A percentile compares a stretch with the other conserved stretches of the same genome.
These are phyloP conservation scores for Annulohypoxylon nitens DNA, from an alignment of 495 filamentous ascomycete species.

Conservation along the genomic window DNA sequence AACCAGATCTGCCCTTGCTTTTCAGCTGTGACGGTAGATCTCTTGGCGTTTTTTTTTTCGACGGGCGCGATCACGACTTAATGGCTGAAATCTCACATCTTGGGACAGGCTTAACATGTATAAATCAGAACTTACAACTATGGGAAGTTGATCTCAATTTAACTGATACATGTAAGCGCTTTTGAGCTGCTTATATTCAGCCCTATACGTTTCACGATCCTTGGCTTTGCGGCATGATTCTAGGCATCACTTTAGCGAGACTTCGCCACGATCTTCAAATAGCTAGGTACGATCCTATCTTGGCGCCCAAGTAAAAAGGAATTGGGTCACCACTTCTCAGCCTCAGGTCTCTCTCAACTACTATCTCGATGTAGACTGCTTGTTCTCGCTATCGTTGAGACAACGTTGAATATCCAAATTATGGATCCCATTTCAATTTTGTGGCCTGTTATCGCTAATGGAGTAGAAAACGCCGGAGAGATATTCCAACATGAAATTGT, in stretches of 20 bases:
- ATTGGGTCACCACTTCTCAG: slow-evolving; percentile 14
- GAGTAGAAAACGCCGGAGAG: background rate
- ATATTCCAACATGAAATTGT: background rate
- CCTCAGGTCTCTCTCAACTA: slow-evolving; percentile 12
- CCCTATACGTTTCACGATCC: background rate
- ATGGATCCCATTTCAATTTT: slow-evolving; percentile 21
- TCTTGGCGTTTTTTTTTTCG: background rate
- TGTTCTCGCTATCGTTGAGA: background rate
- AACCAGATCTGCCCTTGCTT: background rate
- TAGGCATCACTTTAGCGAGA: slow-evolving; percentile 15
- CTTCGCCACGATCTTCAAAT: slow-evolving; percentile 11
- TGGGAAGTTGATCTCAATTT: background rate
- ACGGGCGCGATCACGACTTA: background rate
- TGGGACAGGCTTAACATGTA: background rate
- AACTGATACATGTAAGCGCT: background rate
- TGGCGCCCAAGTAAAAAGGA: slow-evolving; percentile 1
- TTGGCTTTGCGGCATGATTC: background rate
- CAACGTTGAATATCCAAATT: background rate
- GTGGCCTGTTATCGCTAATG: slow-evolving; percentile 1
- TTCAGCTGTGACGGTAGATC: slow-evolving; percentile 3
- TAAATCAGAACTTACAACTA: slow-evolving; percentile 1
- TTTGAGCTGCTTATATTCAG: background rate
- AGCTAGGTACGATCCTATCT: background rate
- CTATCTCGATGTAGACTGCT: slow-evolving; percentile 8
- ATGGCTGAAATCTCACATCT: background rate